Conservation (phyloP, 2,329 filamentous ascomycete genomes). For the Decorospora gaudefroyi region DNA sequence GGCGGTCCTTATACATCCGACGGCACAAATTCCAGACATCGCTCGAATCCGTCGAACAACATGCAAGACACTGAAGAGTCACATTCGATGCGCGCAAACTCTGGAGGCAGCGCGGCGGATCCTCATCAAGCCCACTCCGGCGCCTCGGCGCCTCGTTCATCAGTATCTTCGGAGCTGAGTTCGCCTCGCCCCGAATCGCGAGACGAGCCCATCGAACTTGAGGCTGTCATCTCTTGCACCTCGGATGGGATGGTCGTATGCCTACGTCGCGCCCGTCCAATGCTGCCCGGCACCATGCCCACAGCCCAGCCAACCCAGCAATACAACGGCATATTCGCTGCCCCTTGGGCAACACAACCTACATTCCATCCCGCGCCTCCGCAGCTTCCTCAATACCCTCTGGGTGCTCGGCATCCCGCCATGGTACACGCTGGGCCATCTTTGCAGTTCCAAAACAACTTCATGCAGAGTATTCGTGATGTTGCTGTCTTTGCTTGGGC, state of each 20-base stretch:
- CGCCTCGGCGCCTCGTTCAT: slow-evolving; percentile 37
- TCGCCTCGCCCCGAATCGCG: slow-evolving; percentile 33
- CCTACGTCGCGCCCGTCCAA: slow-evolving; percentile 71
- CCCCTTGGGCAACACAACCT: slow-evolving; percentile 75
- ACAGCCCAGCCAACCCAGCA: slow-evolving; percentile 27
- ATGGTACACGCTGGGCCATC: slow-evolving; percentile 58
- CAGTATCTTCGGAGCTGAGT: slow-evolving; percentile 31
- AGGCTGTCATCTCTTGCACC: slow-evolving; percentile 89
- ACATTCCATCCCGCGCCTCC: slow-evolving; percentile 54
- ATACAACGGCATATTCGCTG: slow-evolving; percentile 68
- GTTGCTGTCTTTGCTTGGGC: slow-evolving; percentile 89
- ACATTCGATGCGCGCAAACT: slow-evolving; percentile 48
- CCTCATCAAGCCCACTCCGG: slow-evolving; percentile 36
- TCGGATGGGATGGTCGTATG: slow-evolving; percentile 86
- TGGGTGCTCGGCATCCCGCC: slow-evolving; percentile 43
- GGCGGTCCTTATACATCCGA: slow-evolving; percentile 30
- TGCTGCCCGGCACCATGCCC: slow-evolving; percentile 58
- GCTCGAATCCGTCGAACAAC: slow-evolving; percentile 22
- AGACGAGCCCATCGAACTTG: slow-evolving; percentile 67
- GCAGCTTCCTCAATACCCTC: slow-evolving; percentile 43
- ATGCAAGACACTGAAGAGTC: slow-evolving; percentile 25
- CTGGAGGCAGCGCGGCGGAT: slow-evolving; percentile 49
- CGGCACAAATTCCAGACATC: slow-evolving; percentile 26
- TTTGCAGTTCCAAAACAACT: slow-evolving; percentile 54
- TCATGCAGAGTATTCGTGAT: slow-evolving; percentile 81